A percentile compares a stretch with the other conserved stretches of the same genome.
These are phyloP conservation scores for Plasmodium coatneyi DNA, from an alignment of 169 alveolate species.

Conservation along the genomic window DNA sequence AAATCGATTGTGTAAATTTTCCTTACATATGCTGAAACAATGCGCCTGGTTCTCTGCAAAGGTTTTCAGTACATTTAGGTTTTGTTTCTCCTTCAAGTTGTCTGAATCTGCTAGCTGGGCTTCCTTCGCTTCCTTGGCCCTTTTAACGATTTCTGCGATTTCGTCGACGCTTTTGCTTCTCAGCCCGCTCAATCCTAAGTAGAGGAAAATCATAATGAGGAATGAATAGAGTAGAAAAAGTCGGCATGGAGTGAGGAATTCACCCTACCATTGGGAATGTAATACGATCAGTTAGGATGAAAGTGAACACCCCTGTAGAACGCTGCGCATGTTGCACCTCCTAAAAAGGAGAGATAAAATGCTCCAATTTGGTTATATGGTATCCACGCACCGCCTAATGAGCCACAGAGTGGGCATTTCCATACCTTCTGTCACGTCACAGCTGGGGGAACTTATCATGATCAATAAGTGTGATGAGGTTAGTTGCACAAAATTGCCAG, in stretches of 20 bases:
- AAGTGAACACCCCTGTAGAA: background rate
- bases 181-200: constrained; percentile 4
- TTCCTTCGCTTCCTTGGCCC: constrained; percentile 23
- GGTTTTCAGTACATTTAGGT: constrained; percentile 8
- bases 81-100: constrained; percentile 11
- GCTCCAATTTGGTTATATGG: background rate
- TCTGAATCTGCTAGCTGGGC: background rate
- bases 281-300: background rate
- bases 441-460: constrained; percentile 11
- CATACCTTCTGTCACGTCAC: constrained; percentile 21
- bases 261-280: background rate
- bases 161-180: constrained; percentile 46
- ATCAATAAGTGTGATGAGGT: background rate
- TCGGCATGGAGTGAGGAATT: background rate
- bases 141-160: constrained; percentile 35
- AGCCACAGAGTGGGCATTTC: background rate
- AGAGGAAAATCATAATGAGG: background rate
- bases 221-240: background rate
- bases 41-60: constrained; percentile 42
- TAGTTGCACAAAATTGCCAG: background rate
- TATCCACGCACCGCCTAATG: background rate
- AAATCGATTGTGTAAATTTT: constrained; percentile 30
- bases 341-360: background rate
- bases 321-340: background rate
- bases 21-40: constrained; percentile 37